Base-by-base conservation (phyloP, 192 early-diverging fungal genomes). In the Coemansia erecta region DNA sequence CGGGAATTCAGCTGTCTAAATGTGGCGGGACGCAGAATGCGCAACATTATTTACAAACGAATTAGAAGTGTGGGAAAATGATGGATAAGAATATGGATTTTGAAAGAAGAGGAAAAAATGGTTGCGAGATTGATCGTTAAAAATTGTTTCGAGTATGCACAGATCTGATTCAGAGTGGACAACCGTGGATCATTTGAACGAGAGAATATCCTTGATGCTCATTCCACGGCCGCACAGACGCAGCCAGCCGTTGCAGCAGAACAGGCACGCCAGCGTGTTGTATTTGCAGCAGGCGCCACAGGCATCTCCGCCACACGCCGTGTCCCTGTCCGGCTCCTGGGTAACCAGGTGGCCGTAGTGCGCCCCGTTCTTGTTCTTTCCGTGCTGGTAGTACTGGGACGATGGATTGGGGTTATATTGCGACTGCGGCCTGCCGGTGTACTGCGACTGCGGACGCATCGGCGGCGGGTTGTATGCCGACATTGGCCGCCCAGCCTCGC, bases 251-350 rank as follows among this genome's bases (percentile, higher is more conserved):
- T 78, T 78, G 42, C 70, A 78, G 60, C 75, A 72, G 45, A 72
- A 51, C 21, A 70, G 50, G 23, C 69, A 78, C 8, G 61, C 75
- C 23, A 78, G 18, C 11, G 61, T 52, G 60, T 78, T 72, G 53
- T 78, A 78, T 53, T 72, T 72, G 59, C 75, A 78, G 59, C 75
- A 78, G 19, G 69, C 69, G n/a, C 59, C 43, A 37, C 75, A 78
- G 33, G 70, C 65, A 18, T 58, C 66, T 8, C 75, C 70, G 40
- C 75, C 61, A 49, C 75, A 78, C 2, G 69, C 55, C 0, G 52
- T 55, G 41, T 63, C 51, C 12, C 64, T 53, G 8, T 44, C 42
- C 31, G 60, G 56, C 40, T 59, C 59, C 43, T 78, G 64, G 21
- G 51, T 51, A 18, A 78, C 75, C 59, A 78, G 21, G 13, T 78